Conservation (phyloP, 768 basidiomycete species). For the Sarcomyxa edulis region DNA sequence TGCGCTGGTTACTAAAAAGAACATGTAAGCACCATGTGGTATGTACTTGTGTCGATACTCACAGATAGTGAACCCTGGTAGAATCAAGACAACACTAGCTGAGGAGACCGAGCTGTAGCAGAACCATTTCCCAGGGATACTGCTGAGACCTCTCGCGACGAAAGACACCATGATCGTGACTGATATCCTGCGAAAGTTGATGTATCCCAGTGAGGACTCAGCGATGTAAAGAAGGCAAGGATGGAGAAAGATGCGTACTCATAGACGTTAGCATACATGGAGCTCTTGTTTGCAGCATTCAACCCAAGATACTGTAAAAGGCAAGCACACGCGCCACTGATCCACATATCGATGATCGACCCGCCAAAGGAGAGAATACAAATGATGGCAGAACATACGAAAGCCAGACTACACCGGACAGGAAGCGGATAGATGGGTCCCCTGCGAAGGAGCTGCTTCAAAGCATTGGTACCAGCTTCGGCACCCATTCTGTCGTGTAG, state of each 20-base stretch:
- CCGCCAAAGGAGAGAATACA: conserved; percentile 82
- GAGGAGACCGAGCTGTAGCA: conserved; percentile 91
- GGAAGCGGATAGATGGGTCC: conserved; percentile 66
- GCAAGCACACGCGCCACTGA: conserved; percentile 65
- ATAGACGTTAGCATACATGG: conserved; percentile 93
- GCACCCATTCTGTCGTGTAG: conserved; percentile 78
- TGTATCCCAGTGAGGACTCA: conserved; percentile 1
- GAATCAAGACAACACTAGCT: conserved; percentile 84
- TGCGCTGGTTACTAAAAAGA: conserved; percentile 59
- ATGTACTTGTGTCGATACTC: conserved; percentile 20
- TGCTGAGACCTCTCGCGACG: conserved; percentile 71
- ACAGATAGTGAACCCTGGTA: conserved; percentile 85
- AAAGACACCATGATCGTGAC: conserved; percentile 83
- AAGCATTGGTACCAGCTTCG: conserved; percentile 61
- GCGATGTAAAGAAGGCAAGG: neutral
- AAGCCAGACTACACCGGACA: conserved; percentile 68
- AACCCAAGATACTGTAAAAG: conserved; percentile 76
- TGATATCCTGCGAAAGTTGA: conserved; percentile 53
- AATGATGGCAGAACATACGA: conserved; percentile 74
- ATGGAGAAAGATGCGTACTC: conserved; percentile 57
- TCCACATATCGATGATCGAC: conserved; percentile 77
- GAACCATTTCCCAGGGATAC: conserved; percentile 68
- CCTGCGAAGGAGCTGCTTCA: conserved; percentile 58
- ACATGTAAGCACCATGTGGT: conserved; percentile 5
- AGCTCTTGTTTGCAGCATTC: conserved; percentile 77